Evolutionary conservation across 352 stramenopile genomes (phyloP).

Genomic region (Pythium volutum): DNA sequence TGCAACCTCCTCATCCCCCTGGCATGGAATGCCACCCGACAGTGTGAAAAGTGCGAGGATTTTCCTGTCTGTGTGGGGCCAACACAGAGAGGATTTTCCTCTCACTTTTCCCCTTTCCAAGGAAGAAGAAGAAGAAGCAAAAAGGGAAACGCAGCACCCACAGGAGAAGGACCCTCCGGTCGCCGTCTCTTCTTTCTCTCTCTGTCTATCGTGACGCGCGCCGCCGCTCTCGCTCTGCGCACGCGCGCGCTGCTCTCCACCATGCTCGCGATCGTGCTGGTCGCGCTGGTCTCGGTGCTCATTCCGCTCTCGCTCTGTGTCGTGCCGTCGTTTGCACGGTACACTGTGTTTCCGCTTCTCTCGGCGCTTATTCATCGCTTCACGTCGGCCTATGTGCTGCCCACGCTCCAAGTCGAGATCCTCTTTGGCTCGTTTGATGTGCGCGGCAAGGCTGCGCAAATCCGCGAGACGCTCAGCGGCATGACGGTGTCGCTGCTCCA

Average conservation of each 20-base stretch:
- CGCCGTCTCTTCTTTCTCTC: slow-evolving; percentile 1
- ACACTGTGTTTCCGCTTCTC: slow-evolving; percentile 31
- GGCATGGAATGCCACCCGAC: too few relatives aligned
- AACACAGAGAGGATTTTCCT: too few relatives aligned
- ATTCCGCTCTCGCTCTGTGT: slow-evolving; percentile 29
- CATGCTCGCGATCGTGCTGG: slow-evolving; percentile 24
- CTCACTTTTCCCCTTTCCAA: too few relatives aligned
- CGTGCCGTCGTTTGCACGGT: slow-evolving; percentile 28
- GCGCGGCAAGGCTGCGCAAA: slow-evolving; percentile 17
- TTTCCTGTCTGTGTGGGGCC: too few relatives aligned
- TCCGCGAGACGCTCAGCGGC: slow-evolving; percentile 24
- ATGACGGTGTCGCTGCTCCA: slow-evolving; percentile 23
- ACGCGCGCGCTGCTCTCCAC: slow-evolving; percentile 6
- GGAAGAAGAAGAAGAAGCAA: slow-evolving; percentile 3
- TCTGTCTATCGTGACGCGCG: neutral
- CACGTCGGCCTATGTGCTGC: slow-evolving; percentile 27
- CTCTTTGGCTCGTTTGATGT: slow-evolving; percentile 23
- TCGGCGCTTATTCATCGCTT: slow-evolving; percentile 29
- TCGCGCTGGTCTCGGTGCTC: slow-evolving; percentile 25
- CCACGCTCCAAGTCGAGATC: slow-evolving; percentile 26
- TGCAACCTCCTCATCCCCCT: too few relatives aligned
- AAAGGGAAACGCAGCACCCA: neutral
- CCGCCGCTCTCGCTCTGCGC: neutral
- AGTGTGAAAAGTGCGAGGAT: too few relatives aligned
- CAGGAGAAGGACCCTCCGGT: neutral